Evolutionary conservation across 1,284 basidiomycete species (phyloP).

Genomic region (Boletus sp.): DNA sequence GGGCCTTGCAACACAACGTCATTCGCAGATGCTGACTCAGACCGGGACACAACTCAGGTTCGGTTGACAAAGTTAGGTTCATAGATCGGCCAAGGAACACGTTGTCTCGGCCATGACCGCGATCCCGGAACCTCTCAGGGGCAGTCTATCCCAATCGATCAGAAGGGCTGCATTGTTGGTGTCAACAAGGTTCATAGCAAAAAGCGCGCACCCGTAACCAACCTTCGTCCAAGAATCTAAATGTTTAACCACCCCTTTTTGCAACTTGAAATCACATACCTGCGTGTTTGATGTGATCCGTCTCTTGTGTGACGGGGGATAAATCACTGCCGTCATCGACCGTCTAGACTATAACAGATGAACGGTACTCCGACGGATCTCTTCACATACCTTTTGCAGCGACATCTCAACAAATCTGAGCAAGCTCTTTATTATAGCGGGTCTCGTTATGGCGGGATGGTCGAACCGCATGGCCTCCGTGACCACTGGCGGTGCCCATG

Average conservation of each 20-base stretch:
- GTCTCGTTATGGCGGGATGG: conserved; percentile 41
- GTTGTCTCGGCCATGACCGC: background rate
- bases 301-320: conserved; percentile 48
- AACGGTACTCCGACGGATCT: conserved; percentile 6
- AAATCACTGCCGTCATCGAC: conserved; percentile 38
- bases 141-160: conserved; percentile 10
- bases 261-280: conserved; percentile 57
- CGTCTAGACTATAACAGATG: background rate
- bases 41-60: background rate
- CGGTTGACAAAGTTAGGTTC: conserved; percentile 25
- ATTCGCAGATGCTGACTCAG: too few species aligned
- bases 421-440: conserved; percentile 51
- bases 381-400: conserved; percentile 62
- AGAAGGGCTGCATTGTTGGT: conserved; percentile 1
- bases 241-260: conserved; percentile 49
- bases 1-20: too few species aligned
- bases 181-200: conserved; percentile 1
- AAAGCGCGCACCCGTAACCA: conserved; percentile 3
- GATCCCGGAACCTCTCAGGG: conserved; percentile 10
- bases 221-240: conserved; percentile 39
- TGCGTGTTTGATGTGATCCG: conserved; percentile 57
- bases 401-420: conserved; percentile 62
- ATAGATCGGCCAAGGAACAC: conserved; percentile 7
- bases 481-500: conserved; percentile 54
- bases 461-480: conserved; percentile 44